Evolutionary conservation across 2,329 filamentous ascomycete genomes (phyloP).

Genomic region (Ceratocystis papillata): DNA sequence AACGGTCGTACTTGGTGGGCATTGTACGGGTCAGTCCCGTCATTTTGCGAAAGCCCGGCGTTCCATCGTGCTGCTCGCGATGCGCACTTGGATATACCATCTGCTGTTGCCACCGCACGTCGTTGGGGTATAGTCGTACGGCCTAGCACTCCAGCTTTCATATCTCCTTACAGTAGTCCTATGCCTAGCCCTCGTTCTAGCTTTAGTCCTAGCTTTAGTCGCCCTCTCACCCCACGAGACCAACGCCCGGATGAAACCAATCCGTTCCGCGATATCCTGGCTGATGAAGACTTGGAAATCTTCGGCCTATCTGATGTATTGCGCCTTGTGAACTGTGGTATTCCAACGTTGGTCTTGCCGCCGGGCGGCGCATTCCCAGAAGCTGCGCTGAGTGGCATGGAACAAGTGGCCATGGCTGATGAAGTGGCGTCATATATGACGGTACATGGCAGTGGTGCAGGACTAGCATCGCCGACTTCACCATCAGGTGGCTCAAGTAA

Average conservation of each 20-base stretch:
- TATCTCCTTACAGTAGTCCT: not conserved
- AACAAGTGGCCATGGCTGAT: conserved; percentile 18
- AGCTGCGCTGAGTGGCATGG: not conserved
- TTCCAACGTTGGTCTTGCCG: conserved; percentile 13
- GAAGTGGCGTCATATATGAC: conserved; percentile 23
- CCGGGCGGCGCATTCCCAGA: conserved; percentile 18
- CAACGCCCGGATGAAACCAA: conserved; percentile 5
- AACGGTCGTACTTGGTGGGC: conserved; percentile 21
- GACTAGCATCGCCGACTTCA: not conserved
- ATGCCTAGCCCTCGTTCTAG: conserved; percentile 5
- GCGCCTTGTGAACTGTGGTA: conserved; percentile 15
- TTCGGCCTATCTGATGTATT: conserved; percentile 16
- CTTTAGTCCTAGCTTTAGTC: not conserved
- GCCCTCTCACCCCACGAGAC: conserved; percentile 4
- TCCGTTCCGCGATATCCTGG: conserved; percentile 21
- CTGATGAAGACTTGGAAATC: conserved; percentile 21
- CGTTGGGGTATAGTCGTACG: conserved; percentile 21
- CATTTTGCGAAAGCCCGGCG: conserved; percentile 16
- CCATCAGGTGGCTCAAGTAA: conserved; percentile 7
- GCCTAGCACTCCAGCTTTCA: not conserved
- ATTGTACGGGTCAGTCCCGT: conserved; percentile 18
- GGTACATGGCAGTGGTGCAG: not conserved
- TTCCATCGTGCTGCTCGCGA: conserved; percentile 20
- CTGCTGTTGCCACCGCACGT: conserved; percentile 18
- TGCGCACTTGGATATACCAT: conserved; percentile 17